Evolutionary conservation across 352 stramenopile genomes (phyloP).

Genomic region (Phytophthora melonis): DNA sequence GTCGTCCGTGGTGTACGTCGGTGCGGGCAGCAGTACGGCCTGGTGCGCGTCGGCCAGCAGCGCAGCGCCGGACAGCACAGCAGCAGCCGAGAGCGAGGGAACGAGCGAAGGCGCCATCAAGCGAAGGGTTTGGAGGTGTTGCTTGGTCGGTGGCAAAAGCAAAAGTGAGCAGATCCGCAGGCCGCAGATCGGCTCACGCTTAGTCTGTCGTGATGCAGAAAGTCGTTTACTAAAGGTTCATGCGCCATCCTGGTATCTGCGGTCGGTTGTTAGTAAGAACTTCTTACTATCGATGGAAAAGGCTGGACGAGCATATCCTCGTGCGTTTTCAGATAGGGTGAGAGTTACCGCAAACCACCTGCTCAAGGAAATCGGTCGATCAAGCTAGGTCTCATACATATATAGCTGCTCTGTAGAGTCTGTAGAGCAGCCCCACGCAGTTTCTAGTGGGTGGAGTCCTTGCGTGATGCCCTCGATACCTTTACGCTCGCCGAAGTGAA

Average conservation of each 20-base stretch:
- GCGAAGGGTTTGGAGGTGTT: conserved; percentile 9
- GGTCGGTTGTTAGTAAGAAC: too few species aligned
- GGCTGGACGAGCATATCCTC: conserved; percentile 26
- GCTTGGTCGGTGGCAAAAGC: conserved; percentile 15
- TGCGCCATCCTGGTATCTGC: conserved; percentile 15
- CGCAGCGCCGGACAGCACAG: conserved; percentile 29
- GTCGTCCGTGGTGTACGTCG: conserved; percentile 49
- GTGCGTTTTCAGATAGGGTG: conserved; percentile 28
- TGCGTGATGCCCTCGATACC: conserved; percentile 6
- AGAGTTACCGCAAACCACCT: conserved; percentile 33
- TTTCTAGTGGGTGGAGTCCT: background rate
- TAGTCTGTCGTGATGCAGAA: conserved; percentile 12
- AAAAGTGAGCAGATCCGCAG: conserved; percentile 17
- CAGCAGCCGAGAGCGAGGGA: conserved; percentile 29
- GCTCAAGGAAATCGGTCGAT: conserved; percentile 3
- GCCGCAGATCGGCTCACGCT: background rate
- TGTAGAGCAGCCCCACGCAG: background rate
- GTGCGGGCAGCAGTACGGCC: conserved; percentile 47
- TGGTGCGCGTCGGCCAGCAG: conserved; percentile 44
- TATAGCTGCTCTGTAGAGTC: background rate
- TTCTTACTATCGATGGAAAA: conserved; percentile 31
- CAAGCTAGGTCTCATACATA: background rate
- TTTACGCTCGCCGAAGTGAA: background rate
- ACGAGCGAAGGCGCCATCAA: conserved; percentile 28
- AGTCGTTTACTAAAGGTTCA: conserved; percentile 23